Base-by-base conservation (phyloP, 2,329 filamentous ascomycete genomes). In the Verticillium tricorpus region DNA sequence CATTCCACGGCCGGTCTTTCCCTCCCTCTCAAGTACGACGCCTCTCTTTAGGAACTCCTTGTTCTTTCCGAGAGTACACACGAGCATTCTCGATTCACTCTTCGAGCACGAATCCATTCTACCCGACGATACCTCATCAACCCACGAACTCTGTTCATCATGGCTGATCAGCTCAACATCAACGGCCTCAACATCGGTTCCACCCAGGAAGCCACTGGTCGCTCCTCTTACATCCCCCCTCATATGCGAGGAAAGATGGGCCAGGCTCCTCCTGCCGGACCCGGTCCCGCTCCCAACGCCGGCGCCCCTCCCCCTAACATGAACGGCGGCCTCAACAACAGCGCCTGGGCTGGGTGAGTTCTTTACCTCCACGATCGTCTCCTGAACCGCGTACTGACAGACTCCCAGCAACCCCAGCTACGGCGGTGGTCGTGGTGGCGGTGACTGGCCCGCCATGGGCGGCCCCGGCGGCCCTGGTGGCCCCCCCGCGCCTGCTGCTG, bases 121-220 rank as follows among this genome's bases (percentile, higher is more conserved):
- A 52, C 45, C 34, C 40, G 56, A 62, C 59, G 17, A 65, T 60
- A 64, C 60, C 60, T 50, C 60, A 19, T 52, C 45, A 52, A 52
- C 45, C 45, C 9, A 52, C 45, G 45, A 52, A 52, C n/a, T 8
- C 22, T 52, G 9, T 56, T 58, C 56, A 89, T 77, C 74, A 93
- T 93, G 90, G 90, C 90, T 76, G 89, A 92, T 72, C 89, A 93
- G 82, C 85, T 95, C 71, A 92, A 92, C 82, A 93, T 94, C 85
- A 85, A 83, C 74, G 86, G 87, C 74, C 82, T 94, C 72, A 89
- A 80, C 77, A 81, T 94, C 67, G 86, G 78, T 62, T 73, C 78
- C 74, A 72, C 76, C 70, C 69, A 74, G 67, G 78, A 81, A 70
- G 45, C 45, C 19, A 74, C 75, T 62, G 75, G 71, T 67, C 65